phyloP scores from a whole-genome alignment of 192 early-diverging fungal genomes.

The Entomortierella chlamydospora region DNA sequence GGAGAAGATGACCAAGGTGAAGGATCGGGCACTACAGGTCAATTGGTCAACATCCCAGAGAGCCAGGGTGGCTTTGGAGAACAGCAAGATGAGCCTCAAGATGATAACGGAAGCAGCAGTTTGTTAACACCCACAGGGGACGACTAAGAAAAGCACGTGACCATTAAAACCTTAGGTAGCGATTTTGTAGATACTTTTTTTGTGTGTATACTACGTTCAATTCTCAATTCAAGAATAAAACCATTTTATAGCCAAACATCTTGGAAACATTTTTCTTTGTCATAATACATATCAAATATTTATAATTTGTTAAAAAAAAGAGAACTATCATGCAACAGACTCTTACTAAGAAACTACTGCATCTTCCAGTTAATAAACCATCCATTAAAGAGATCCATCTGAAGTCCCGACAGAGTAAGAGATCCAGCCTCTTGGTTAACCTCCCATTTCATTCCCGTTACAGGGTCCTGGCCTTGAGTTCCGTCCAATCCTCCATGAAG shows the following conservation, averaged over 20 bases:
- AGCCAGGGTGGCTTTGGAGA: not conserved
- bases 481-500: constrained; percentile 3
- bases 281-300: too few species aligned
- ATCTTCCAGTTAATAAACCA: constrained; percentile 40
- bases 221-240: not conserved
- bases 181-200: too few species aligned
- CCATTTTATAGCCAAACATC: not conserved
- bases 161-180: too few species aligned
- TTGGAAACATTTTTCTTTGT: too few species aligned
- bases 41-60: not conserved
- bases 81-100: not conserved
- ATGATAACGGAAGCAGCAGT: constrained; percentile 20
- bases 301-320: too few species aligned
- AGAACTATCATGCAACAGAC: too few species aligned
- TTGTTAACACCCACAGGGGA: constrained; percentile 32
- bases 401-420: constrained; percentile 31
- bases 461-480: constrained; percentile 18
- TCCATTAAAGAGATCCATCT: constrained; percentile 27
- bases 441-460: constrained; percentile 17
- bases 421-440: constrained; percentile 20
- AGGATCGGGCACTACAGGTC: not conserved
- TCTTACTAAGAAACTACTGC: too few species aligned
- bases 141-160: constrained; percentile 20
- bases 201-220: too few species aligned
- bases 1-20: not conserved